A percentile compares a stretch with the other conserved stretches of the same genome.
These are phyloP conservation scores for Pancytospora philotis DNA, from an alignment of 371 early-diverging fungal species.

Conservation along the genomic window DNA sequence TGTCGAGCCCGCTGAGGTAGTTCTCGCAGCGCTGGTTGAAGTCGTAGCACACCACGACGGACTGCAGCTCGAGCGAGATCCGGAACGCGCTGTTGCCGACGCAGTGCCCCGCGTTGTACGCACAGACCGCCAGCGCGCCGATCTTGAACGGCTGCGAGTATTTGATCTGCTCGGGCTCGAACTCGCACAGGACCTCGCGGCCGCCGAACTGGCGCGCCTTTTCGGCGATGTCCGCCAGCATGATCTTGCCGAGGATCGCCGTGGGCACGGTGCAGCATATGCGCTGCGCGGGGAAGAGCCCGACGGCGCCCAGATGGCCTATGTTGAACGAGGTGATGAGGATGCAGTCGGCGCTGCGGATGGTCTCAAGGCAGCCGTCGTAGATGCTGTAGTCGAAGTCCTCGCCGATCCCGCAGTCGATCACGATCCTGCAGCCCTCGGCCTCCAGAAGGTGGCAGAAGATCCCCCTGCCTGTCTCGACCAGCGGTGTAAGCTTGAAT, in stretches of 20 bases:
- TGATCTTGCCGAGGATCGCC: constrained; percentile 80
- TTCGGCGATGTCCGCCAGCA: constrained; percentile 65
- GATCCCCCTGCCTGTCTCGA: constrained; percentile 17
- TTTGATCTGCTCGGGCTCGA: constrained; percentile 68
- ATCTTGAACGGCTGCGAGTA: constrained; percentile 79
- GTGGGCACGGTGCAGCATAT: constrained; percentile 76
- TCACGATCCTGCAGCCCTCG: constrained; percentile 51
- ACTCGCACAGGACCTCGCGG: constrained; percentile 72
- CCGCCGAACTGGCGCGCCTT: constrained; percentile 65
- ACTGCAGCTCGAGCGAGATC: constrained; percentile 77
- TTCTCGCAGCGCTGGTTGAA: constrained; percentile 83
- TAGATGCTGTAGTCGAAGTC: constrained; percentile 41
- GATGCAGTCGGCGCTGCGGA: constrained; percentile 71
- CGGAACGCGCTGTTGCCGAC: constrained; percentile 92
- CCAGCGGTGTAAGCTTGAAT: constrained; percentile 30
- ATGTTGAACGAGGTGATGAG: constrained; percentile 77
- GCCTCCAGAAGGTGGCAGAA: constrained; percentile 53
- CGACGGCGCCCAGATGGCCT: constrained; percentile 74
- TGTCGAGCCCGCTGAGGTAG: constrained; percentile 63
- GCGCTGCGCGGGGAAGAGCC: constrained; percentile 70
- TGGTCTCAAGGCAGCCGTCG: constrained; percentile 22
- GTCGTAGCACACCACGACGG: constrained; percentile 82
- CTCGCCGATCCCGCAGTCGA: constrained; percentile 55
- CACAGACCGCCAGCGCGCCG: constrained; percentile 73
- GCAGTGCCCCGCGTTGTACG: constrained; percentile 83